phyloP scores from a whole-genome alignment of 78 protist genomes.

The Dictyostelium brefeldianum region DNA sequence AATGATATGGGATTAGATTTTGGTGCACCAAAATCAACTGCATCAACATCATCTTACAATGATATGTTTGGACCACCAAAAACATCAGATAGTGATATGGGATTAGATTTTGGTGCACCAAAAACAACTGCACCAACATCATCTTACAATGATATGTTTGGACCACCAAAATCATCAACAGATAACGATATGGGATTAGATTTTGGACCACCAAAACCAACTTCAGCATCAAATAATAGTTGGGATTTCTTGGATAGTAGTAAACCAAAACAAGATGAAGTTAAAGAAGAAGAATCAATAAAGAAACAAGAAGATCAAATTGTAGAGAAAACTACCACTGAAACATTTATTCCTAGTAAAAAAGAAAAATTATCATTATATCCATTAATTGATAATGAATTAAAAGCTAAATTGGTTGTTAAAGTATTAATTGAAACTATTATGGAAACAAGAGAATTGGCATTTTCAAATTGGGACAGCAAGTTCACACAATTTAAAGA shows the following conservation, averaged over 20 bases:
- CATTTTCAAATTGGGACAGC: constrained; percentile 1
- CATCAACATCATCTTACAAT: background rate
- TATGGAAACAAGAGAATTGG: background rate
- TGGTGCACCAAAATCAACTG: background rate
- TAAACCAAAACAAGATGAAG: background rate
- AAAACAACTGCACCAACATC: background rate
- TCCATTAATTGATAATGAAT: constrained; percentile 56
- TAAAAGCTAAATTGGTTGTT: constrained; percentile 36
- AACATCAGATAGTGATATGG: background rate
- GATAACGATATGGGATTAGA: constrained; percentile 34
- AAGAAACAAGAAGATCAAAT: constrained; percentile 8
- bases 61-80: constrained; percentile 1
- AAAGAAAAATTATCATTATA: constrained; percentile 49
- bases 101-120: constrained; percentile 29
- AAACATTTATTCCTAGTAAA: background rate
- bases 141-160: constrained; percentile 14
- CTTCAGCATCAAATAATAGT: background rate
- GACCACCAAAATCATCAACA: constrained; percentile 22
- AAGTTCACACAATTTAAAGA: background rate
- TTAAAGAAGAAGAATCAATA: constrained; percentile 4
- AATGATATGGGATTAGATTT: constrained; percentile 68
- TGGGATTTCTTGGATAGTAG: background rate
- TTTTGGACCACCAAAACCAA: constrained; percentile 18
- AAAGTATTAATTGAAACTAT: constrained; percentile 29
- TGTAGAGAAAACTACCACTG: background rate